Base-by-base conservation (phyloP, 1,139 yeast genomes). In the Geotrichum fermentans region DNA sequence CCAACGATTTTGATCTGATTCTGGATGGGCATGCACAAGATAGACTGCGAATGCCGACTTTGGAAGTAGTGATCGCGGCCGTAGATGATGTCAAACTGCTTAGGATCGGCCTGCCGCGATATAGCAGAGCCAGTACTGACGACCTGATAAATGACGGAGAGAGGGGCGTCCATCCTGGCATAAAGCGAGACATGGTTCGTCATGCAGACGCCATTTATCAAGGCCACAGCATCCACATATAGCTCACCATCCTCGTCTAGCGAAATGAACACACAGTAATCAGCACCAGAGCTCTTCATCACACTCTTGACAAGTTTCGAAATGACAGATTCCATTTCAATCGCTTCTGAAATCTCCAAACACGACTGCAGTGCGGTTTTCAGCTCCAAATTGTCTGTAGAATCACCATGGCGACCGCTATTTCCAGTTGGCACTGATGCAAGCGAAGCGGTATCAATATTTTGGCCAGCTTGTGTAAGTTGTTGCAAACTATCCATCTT, bases 21-120 rank as follows among this genome's bases (percentile, higher is more conserved):
- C 50, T 69, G 74, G 49, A 78, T 69, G 1, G 82, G 81, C 45
- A 77, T 57, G 60, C 82, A 75, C 5, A 75, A 56, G 37, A 72
- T 69, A 1, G 74, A 66, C 33, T 65, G 64, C 32, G 71, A 66
- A 4, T 63, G 59, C 41, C 71, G 68, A 21, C 64, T 64, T 22
- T 62, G 64, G 55, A 67, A 77, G 58, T 75, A 78, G 8, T 68
- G 64, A 55, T 77, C 81, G 30, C 66, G 63, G 10, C 64, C 66
- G 52, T 70, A 71, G 16, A 66, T 58, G 21, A 61, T 61, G 26
- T 68, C 70, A 55, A 76, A 73, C 43, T 64, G 63, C 14, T 67
- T 60, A 11, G 62, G 63, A 45, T 73, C 76, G 14, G 71, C 66
- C 48, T 48, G 51, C 13, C 73, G 67, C 50, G 69, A 70, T 17